Evolutionary conservation across 257 asterid species (phyloP), one percentile per base, ranked within the genome.

Genomic region (Capsicum baccatum): DNA sequence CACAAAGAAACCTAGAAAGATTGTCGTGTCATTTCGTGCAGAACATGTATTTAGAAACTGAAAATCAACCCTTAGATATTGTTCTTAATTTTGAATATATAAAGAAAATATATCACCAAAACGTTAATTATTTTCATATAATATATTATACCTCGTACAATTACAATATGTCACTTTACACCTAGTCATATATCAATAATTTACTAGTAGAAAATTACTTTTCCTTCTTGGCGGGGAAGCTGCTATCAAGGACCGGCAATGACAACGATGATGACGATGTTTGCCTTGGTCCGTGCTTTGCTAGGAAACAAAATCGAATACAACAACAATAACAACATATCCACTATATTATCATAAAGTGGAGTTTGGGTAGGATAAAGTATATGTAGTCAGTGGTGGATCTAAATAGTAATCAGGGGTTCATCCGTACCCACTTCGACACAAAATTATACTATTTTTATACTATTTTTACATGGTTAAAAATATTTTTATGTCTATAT

Each of bases 1-100:
- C 55, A 42, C 33, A 69, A 42, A 55, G 55, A 69, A 69, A 12
- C 14, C 14, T 39, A 42, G 55, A 16, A 42, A 69, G 79, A 16
- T 69, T 16, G 55, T 66, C n/a, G 0, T 35, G n/a, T 37, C 6
- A 35, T 35, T 67, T 3, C 74, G 50, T 67, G 50, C 19, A 13
- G 6, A 66, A 47, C 19, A 66, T 33, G 6, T 33, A 66, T 66
- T 33, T 33, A n/a, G 7, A 66, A 66, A 66, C 6, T 13, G 6
- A 21, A 66, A 66, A 66, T 66, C 73, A 66, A 66, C 48, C 47
- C 73, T 33, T 66, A 66, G n/a, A 66, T 33, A 6, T 66, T 66
- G n/a, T 13, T 16, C 6, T 66, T 2, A 66, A 6, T 33, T 66
- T 66, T 1, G 6, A 33, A 67, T 37, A 68, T 68, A 6, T 1